Evolutionary conservation across 306 rosid species (phyloP), one percentile per base, ranked within the genome.

Genomic region (Acacia confusa): DNA sequence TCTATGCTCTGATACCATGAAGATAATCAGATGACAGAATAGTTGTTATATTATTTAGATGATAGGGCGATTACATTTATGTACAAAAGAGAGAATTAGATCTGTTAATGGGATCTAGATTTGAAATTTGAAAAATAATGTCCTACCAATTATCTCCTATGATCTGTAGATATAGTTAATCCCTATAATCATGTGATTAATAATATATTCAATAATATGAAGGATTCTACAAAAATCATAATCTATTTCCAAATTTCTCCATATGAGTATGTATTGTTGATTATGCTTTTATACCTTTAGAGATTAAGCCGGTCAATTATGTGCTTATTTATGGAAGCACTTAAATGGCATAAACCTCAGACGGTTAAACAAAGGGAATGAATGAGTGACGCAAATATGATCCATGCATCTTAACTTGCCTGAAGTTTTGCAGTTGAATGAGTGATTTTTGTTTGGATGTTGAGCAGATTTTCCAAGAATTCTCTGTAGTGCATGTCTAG

Each of bases 191-290:
- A 55, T n/a, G 25, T 20, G n/a, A 20, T 20, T 55, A 55, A n/a
- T 30, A 30, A 30, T 30, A 30, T 30, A 30, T 30, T 30, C 34
- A 30, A 30, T 30, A 30, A 30, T 30, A 30, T 30, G 3, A 30
- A 30, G 34, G 34, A 30, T 30, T 30, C 34, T 30, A 30, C 34
- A 30, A 30, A 30, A 30, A 30, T 20, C 28, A 55, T n/a, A 55
- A 48, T 48, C 20, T 16, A 15, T 48, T 48, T 48, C n/a, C 16
- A 16, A 48, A 48, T 16, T 47, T 47, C 19, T 47, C 19, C 52
- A 50, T 9, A 9, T 58, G 82, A 76, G 77, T 71, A 71, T 70
- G 15, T 53, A 27, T 34, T 66, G 24, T 57, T 74, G 78, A 74
- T 77, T 70, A 61, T 34, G 44, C 57, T 69, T 75, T 27, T 44